Evolutionary conservation across 805 yeast genomes (phyloP).

Genomic region (Candida anglica): DNA sequence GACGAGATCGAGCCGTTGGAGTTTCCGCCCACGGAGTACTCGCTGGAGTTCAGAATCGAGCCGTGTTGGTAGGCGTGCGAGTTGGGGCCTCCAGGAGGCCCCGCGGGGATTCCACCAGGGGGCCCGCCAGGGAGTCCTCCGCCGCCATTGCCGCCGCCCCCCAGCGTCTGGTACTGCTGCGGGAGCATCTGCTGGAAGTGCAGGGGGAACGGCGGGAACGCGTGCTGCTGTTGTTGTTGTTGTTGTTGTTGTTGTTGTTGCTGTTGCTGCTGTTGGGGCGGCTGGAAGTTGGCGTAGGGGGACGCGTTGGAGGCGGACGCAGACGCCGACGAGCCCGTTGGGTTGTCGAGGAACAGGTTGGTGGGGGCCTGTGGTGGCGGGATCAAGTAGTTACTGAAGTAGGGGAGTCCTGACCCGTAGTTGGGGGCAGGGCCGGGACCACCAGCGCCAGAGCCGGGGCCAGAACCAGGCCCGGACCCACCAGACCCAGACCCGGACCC

Average conservation of each 20-base stretch:
- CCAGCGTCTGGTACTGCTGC: too few relatives aligned
- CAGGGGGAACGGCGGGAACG: constrained; percentile 9
- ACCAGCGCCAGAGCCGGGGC: background rate
- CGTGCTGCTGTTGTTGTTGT: constrained; percentile 2
- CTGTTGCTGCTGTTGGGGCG: constrained; percentile 3
- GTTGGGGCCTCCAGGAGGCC: too few relatives aligned
- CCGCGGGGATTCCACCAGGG: too few relatives aligned
- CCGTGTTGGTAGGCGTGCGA: constrained; percentile 6
- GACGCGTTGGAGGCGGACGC: constrained; percentile 1
- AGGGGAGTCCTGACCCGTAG: constrained; percentile 2
- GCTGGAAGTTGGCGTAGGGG: constrained; percentile 7
- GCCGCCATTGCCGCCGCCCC: too few relatives aligned
- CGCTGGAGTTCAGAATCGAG: constrained; percentile 10
- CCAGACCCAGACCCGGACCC: background rate
- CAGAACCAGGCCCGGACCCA: background rate
- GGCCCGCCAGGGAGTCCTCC: too few relatives aligned
- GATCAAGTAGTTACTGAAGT: constrained; percentile 2
- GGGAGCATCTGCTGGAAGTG: constrained; percentile 8
- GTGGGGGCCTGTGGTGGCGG: constrained; percentile 6
- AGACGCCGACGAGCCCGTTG: too few relatives aligned
- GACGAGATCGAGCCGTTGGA: constrained; percentile 10
- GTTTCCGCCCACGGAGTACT: constrained; percentile 7
- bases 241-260: too few relatives aligned
- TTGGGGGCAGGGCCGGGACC: constrained; percentile 1
- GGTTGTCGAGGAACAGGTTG: constrained; percentile 2